phyloP scores from a whole-genome alignment of 306 rosid genomes.

The Albizia julibrissin region DNA sequence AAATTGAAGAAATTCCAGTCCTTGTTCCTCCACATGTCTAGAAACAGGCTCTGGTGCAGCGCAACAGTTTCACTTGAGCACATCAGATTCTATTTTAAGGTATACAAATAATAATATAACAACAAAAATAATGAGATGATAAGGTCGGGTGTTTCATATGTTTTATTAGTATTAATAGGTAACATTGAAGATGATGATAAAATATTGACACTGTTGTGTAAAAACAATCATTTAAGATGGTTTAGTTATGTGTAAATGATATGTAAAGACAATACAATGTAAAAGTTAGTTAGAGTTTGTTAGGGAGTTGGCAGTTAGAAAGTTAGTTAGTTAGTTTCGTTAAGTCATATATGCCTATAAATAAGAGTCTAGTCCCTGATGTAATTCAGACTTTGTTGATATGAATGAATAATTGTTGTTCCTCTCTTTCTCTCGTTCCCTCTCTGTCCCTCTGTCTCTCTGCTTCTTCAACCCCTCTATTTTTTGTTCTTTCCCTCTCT shows the following conservation, averaged over 20 bases:
- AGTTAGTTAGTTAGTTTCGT: too few relatives aligned
- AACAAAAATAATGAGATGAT: conserved; percentile 16
- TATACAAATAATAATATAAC: conserved; percentile 7
- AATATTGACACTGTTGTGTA: not conserved
- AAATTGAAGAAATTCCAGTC: conserved; percentile 95
- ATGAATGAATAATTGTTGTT: too few relatives aligned
- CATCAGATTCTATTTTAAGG: conserved; percentile 34
- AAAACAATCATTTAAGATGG: not conserved
- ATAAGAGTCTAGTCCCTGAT: too few relatives aligned
- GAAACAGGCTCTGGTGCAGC: conserved; percentile 75
- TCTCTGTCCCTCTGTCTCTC: too few relatives aligned
- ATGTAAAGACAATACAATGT: too few relatives aligned
- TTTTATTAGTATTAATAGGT: not conserved
- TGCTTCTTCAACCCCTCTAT: too few relatives aligned
- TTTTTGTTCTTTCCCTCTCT: too few relatives aligned
- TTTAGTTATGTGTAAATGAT: not conserved
- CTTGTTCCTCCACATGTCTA: conserved; percentile 88
- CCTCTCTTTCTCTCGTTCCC: too few relatives aligned
- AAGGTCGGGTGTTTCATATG: conserved; percentile 14
- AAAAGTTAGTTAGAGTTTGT: too few relatives aligned
- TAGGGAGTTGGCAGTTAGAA: too few relatives aligned
- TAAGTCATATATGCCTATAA: too few relatives aligned
- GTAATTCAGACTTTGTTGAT: too few relatives aligned
- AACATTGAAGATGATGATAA: not conserved
- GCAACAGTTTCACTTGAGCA: conserved; percentile 30